Evolutionary conservation across 208 protist species (phyloP).

Genomic region (Trypanosoma avium): DNA sequence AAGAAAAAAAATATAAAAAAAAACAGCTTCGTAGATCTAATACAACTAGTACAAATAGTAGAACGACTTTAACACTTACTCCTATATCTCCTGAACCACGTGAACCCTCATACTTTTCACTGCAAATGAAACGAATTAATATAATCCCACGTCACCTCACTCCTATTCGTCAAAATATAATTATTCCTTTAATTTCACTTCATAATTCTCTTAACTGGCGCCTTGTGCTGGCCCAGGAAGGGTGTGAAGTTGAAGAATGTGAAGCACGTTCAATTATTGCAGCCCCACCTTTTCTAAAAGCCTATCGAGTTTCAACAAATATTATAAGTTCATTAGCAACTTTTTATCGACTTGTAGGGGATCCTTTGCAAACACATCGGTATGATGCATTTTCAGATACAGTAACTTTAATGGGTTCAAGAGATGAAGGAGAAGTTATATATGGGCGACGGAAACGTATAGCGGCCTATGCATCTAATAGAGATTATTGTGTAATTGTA

Average conservation of each 20-base stretch:
- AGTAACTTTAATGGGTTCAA: background rate
- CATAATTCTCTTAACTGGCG: background rate
- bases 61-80: too few species aligned
- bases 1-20: background rate
- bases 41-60: too few species aligned
- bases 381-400: constrained; percentile 18
- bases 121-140: too few species aligned
- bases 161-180: background rate
- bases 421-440: constrained; percentile 8
- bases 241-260: constrained; percentile 26
- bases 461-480: background rate
- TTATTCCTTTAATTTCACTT: constrained; percentile 16
- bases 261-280: constrained; percentile 7
- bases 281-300: constrained; percentile 15
- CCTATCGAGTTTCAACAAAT: constrained; percentile 23
- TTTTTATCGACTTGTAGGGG: constrained; percentile 24
- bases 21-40: too few species aligned
- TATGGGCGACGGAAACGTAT: constrained; percentile 12
- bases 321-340: constrained; percentile 21
- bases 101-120: too few species aligned
- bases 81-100: background rate
- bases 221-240: constrained; percentile 2
- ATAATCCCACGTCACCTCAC: background rate
- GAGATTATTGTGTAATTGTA: constrained; percentile 17
- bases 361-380: constrained; percentile 19